Conservation (phyloP, 805 yeast species). For the Candida yuanshanica region DNA sequence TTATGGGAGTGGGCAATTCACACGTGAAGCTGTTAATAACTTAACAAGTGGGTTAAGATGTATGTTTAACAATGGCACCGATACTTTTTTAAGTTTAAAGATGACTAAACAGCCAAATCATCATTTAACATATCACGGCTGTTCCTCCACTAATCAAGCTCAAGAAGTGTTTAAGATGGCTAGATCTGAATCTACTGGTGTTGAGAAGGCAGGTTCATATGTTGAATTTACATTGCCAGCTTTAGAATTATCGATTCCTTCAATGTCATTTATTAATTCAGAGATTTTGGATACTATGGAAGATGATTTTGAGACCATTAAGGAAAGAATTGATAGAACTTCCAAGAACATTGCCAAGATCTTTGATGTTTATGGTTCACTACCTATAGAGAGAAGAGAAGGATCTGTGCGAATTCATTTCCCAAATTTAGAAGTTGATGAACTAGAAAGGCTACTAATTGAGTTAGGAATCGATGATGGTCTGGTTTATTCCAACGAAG, state of each 20-base stretch:
- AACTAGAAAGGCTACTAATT: constrained; percentile 48
- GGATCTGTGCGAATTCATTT: constrained; percentile 53
- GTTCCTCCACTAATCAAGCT: constrained; percentile 26
- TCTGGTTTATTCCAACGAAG: constrained; percentile 36
- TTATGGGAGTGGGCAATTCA: constrained; percentile 27
- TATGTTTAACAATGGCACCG: constrained; percentile 28
- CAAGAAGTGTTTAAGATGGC: constrained; percentile 29
- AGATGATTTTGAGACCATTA: constrained; percentile 31
- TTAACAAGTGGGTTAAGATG: constrained; percentile 45
- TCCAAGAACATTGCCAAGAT: constrained; percentile 37
- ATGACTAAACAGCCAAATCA: constrained; percentile 14
- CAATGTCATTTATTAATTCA: constrained; percentile 38
- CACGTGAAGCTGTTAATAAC: constrained; percentile 54
- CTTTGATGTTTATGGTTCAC: constrained; percentile 54
- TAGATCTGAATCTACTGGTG: constrained; percentile 26
- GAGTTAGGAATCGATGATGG: constrained; percentile 61
- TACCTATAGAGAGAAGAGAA: constrained; percentile 48
- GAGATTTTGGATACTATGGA: constrained; percentile 37
- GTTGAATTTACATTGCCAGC: constrained; percentile 53
- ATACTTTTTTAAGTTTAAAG: constrained; percentile 19
- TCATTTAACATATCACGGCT: constrained; percentile 17
- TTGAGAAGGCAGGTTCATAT: constrained; percentile 37
- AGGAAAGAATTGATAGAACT: constrained; percentile 37
- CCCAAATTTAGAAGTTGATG: constrained; percentile 60
- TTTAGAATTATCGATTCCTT: constrained; percentile 30